Conservation (phyloP, 1,139 yeast species). For the Maudiozyma humilis region DNA sequence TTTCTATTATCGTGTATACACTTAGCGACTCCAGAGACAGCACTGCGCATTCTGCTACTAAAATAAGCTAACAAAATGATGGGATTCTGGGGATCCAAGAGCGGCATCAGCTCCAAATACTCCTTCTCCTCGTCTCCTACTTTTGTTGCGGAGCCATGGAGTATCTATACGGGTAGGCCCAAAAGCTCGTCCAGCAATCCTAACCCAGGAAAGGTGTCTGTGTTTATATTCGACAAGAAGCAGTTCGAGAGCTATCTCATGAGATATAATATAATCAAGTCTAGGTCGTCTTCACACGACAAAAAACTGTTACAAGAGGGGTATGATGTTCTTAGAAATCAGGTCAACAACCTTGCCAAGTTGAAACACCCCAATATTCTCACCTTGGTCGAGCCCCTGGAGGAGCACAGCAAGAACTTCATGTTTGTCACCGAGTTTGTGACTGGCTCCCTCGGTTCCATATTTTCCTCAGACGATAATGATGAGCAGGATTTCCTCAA, state of each 20-base stretch:
- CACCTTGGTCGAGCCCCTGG: conserved; percentile 76
- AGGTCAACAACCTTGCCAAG: conserved; percentile 66
- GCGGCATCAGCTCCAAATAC: conserved; percentile 70
- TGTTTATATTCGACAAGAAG: conserved; percentile 81
- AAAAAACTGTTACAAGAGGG: conserved; percentile 35
- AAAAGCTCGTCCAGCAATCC: conserved; percentile 33
- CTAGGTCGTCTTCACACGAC: conserved; percentile 30
- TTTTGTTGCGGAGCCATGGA: conserved; percentile 78
- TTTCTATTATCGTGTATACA: no score
- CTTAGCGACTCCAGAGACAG: no score
- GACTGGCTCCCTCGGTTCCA: conserved; percentile 47
- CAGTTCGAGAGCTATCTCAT: conserved; percentile 53
- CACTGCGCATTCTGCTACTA: neutral
- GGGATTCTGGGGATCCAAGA: conserved; percentile 36
- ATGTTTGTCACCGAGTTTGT: conserved; percentile 82
- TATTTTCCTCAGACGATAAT: conserved; percentile 22
- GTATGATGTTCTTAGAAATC: conserved; percentile 42
- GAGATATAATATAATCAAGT: conserved; percentile 43
- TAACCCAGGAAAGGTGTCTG: conserved; percentile 50
- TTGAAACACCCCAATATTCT: conserved; percentile 82
- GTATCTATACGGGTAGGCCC: conserved; percentile 72
- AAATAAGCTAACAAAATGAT: conserved; percentile 3
- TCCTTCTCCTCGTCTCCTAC: conserved; percentile 66
- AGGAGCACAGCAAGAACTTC: conserved; percentile 71
- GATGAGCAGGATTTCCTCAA: conserved; percentile 24